A percentile compares a stretch with the other conserved stretches of the same genome.
Conservation (phyloP, 176 grass and related monocot species). For the Coix lacrymajobi region DNA sequence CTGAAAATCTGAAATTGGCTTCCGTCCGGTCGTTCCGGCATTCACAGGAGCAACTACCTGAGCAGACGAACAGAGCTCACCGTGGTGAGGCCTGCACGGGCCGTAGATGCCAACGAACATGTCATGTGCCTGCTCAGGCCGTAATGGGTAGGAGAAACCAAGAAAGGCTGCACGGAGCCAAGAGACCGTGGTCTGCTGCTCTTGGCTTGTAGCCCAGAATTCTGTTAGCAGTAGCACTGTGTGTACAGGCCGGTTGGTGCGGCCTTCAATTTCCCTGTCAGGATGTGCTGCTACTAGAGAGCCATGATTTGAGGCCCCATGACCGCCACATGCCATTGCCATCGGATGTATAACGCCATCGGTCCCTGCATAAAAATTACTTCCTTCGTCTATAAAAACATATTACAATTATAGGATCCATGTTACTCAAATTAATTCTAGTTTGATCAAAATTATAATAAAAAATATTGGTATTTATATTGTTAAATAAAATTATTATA, state of each 20-base stretch:
- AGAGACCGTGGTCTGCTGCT: background rate
- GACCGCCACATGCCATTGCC: too few relatives aligned
- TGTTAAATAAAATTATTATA: too few relatives aligned
- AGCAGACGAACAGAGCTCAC: too few relatives aligned
- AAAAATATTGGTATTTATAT: too few relatives aligned
- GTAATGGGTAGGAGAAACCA: background rate
- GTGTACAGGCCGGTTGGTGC: constrained; percentile 13
- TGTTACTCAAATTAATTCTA: too few relatives aligned
- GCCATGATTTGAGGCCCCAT: background rate
- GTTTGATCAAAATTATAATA: too few relatives aligned
- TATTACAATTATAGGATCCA: too few relatives aligned
- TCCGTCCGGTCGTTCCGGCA: too few relatives aligned
- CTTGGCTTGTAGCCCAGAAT: background rate
- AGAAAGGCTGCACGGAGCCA: background rate
- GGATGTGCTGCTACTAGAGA: background rate
- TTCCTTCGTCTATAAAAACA: too few relatives aligned
- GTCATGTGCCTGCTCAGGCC: background rate
- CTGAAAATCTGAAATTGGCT: too few relatives aligned
- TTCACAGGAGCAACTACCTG: background rate
- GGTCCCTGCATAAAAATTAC: too few relatives aligned
- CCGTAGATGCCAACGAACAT: background rate
- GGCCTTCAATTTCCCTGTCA: constrained; percentile 14
- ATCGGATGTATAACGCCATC: too few relatives aligned
- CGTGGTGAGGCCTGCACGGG: background rate
- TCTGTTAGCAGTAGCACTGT: background rate